A percentile compares a stretch with the other conserved stretches of the same genome.
Evolutionary conservation across 1,139 yeast genomes (phyloP).

Genomic region (Suhomyces kunorum): DNA sequence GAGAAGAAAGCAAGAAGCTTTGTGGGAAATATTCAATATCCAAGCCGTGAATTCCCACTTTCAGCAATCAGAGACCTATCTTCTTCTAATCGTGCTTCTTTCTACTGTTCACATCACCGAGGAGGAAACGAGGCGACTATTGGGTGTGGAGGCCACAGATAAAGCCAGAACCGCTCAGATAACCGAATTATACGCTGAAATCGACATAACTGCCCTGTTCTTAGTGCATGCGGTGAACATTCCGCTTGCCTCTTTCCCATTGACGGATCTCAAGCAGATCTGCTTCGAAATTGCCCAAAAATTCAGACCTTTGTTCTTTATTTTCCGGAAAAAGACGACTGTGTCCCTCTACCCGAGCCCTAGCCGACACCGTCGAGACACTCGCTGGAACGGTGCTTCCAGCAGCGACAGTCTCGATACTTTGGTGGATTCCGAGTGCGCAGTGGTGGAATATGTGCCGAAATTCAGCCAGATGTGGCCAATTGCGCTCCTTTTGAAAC

Average conservation of each 20-base stretch:
- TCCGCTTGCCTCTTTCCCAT: slow-evolving; percentile 18
- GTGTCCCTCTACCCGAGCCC: neutral
- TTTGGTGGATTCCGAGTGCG: neutral
- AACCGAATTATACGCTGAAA: neutral
- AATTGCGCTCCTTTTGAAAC: slow-evolving; percentile 22
- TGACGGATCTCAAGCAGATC: slow-evolving; percentile 24
- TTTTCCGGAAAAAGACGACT: slow-evolving; percentile 15
- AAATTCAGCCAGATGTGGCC: slow-evolving; percentile 31
- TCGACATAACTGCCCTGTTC: neutral
- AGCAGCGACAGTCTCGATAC: slow-evolving; percentile 4
- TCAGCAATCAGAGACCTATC: neutral
- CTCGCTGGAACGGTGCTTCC: neutral
- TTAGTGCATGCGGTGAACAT: neutral
- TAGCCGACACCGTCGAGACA: neutral
- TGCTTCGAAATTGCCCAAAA: slow-evolving; percentile 24
- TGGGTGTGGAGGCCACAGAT: neutral
- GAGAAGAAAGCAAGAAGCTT: neutral
- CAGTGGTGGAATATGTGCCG: slow-evolving; percentile 12
- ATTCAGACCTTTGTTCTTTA: slow-evolving; percentile 23
- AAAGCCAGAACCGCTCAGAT: neutral
- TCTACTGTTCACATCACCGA: neutral
- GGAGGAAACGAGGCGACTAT: neutral
- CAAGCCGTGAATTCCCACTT: slow-evolving; percentile 1
- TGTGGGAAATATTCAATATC: neutral
- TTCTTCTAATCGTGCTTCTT: slow-evolving; percentile 1